These are phyloP conservation scores for Volvox carteri DNA, from an alignment of 163 green algal species.

Conservation along the genomic window DNA sequence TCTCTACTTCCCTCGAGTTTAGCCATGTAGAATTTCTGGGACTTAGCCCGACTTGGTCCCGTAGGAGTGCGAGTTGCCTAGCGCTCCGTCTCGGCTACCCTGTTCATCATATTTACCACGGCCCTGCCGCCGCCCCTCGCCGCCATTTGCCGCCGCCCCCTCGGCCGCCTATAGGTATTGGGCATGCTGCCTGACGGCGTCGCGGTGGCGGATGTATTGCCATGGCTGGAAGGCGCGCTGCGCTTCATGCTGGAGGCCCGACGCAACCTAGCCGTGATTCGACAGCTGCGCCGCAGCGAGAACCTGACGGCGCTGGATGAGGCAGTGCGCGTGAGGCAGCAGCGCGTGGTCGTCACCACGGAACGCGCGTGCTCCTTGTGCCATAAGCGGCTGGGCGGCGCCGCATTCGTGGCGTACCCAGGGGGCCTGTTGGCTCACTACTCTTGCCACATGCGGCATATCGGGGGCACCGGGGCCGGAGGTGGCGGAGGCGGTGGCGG, in stretches of 20 bases:
- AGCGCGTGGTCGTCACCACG: constrained; percentile 75
- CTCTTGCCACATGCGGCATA: constrained; percentile 77
- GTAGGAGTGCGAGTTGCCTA: too few species aligned
- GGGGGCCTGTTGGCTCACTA: constrained; percentile 84
- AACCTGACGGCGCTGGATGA: constrained; percentile 79
- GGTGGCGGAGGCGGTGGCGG: not conserved
- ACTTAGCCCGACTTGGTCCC: too few species aligned
- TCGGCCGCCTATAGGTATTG: constrained; percentile 69
- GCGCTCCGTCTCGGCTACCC: too few species aligned
- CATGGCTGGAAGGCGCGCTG: constrained; percentile 82
- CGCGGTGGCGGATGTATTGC: constrained; percentile 67
- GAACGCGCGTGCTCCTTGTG: constrained; percentile 88
- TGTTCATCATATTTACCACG: too few species aligned
- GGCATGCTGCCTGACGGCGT: constrained; percentile 76
- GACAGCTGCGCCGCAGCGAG: constrained; percentile 75
- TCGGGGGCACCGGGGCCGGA: not conserved
- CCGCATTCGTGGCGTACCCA: constrained; percentile 86
- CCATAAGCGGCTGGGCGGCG: constrained; percentile 85
- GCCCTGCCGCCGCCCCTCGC: too few species aligned
- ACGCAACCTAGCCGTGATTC: constrained; percentile 77
- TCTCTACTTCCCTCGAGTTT: too few species aligned
- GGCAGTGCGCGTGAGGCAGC: constrained; percentile 71
- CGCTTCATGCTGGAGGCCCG: constrained; percentile 71
- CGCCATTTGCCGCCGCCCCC: too few species aligned
- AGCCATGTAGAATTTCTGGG: too few species aligned